Evolutionary conservation across 2,329 filamentous ascomycete genomes (phyloP).

Genomic region (Claviceps maximensis): DNA sequence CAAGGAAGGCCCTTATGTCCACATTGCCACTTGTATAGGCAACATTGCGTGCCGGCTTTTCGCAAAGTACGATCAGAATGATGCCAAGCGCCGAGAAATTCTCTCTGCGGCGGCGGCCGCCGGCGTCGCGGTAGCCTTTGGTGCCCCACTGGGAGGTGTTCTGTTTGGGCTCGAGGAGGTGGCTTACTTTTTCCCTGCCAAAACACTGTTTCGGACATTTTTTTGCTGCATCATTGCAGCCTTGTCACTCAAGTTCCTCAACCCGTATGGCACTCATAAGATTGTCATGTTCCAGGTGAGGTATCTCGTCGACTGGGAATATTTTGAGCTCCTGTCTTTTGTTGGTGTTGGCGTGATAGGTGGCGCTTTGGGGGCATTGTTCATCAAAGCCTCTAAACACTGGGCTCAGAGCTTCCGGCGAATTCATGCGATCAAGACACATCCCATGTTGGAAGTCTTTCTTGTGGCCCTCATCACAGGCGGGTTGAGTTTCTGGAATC

Average conservation of each 20-base stretch:
- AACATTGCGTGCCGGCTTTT: conserved; percentile 95
- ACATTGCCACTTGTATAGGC: conserved; percentile 88
- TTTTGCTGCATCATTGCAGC: conserved; percentile 95
- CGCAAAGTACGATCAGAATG: conserved; percentile 83
- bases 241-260: conserved; percentile 82
- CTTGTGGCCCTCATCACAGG: conserved; percentile 79
- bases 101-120: conserved; percentile 86
- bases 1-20: conserved; percentile 93
- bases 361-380: conserved; percentile 73
- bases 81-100: conserved; percentile 85
- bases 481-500: conserved; percentile 84
- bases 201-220: conserved; percentile 93
- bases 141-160: conserved; percentile 74
- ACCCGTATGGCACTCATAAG: conserved; percentile 91
- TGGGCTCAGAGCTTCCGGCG: conserved; percentile 87
- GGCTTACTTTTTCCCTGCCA: conserved; percentile 92
- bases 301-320: conserved; percentile 82
- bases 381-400: conserved; percentile 86
- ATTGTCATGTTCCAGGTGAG: conserved; percentile 94
- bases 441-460: conserved; percentile 76
- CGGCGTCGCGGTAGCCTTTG: conserved; percentile 88
- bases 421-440: conserved; percentile 64
- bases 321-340: conserved; percentile 80
- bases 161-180: conserved; percentile 93
- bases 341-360: conserved; percentile 77